phyloP scores from a whole-genome alignment of 306 rosid species.

The Adenanthera pavonina region DNA sequence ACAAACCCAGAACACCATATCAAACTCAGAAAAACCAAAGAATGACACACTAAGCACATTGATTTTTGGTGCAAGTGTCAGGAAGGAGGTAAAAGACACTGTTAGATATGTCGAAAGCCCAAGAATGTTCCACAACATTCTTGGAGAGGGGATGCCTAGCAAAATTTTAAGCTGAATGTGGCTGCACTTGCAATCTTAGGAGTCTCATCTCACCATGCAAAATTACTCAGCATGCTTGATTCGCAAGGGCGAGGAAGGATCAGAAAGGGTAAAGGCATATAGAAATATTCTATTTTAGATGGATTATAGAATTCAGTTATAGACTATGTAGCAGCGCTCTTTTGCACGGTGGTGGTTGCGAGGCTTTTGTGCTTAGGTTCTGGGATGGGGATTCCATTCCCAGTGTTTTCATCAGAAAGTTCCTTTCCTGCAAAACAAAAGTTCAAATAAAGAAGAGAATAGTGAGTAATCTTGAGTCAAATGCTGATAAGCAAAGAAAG shows the following conservation, averaged over 20 bases:
- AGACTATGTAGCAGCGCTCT: slow-evolving; percentile 90
- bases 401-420: slow-evolving; percentile 91
- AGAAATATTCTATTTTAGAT: slow-evolving; percentile 43
- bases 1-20: slow-evolving; percentile 62
- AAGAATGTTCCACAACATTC: slow-evolving; percentile 80
- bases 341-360: slow-evolving; percentile 93
- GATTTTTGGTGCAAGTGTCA: slow-evolving; percentile 49
- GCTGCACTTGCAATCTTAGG: slow-evolving; percentile 58
- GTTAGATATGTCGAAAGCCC: slow-evolving; percentile 62
- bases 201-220: slow-evolving; percentile 44
- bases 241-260: slow-evolving; percentile 29
- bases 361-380: slow-evolving; percentile 55
- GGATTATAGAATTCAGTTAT: slow-evolving; percentile 51
- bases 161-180: slow-evolving; percentile 79
- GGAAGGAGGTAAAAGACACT: slow-evolving; percentile 46
- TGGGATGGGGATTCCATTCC: slow-evolving; percentile 90
- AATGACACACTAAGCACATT: slow-evolving; percentile 75
- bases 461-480: slow-evolving; percentile 39
- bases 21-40: slow-evolving; percentile 64
- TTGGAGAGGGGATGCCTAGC: slow-evolving; percentile 59
- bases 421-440: slow-evolving; percentile 81
- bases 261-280: slow-evolving; percentile 33
- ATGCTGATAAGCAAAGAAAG: not conserved
- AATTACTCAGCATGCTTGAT: slow-evolving; percentile 45
- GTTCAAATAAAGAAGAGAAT: slow-evolving; percentile 6